Evolutionary conservation across 345 rosid species (phyloP).

Genomic region (Hypericum androsaemum): DNA sequence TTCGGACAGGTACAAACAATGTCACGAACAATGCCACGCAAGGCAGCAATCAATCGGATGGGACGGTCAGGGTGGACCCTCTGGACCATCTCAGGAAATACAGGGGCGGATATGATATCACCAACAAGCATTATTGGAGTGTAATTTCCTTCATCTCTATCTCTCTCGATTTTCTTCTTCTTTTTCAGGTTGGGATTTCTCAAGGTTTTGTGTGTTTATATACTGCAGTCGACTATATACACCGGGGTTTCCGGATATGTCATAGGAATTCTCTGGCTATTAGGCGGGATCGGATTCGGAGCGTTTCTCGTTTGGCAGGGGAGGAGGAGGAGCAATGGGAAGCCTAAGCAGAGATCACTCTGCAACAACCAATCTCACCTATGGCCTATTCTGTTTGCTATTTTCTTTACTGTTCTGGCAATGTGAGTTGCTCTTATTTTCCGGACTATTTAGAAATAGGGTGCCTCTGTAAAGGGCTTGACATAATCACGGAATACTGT

Average conservation of each 20-base stretch:
- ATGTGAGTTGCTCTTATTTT: conserved; percentile 29
- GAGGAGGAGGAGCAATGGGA: conserved; percentile 16
- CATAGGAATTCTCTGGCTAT: conserved; percentile 41
- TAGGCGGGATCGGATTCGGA: conserved; percentile 37
- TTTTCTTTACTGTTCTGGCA: conserved; percentile 38
- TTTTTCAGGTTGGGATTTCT: neutral
- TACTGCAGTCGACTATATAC: conserved; percentile 46
- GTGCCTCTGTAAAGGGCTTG: neutral
- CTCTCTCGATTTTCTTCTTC: conserved; percentile 4
- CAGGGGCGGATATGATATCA: conserved; percentile 59
- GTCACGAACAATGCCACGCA: conserved; percentile 18
- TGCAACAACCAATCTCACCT: conserved; percentile 25
- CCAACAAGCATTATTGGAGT: conserved; percentile 63
- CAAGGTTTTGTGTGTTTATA: neutral
- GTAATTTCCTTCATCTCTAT: conserved; percentile 23
- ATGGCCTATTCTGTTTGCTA: conserved; percentile 30
- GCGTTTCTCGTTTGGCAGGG: conserved; percentile 15
- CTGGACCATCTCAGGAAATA: conserved; percentile 37
- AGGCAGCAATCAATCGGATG: conserved; percentile 14
- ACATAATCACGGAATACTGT: neutral
- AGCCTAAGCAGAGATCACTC: conserved; percentile 19
- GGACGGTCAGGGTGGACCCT: conserved; percentile 51
- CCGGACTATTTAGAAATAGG: neutral
- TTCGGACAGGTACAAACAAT: conserved; percentile 16
- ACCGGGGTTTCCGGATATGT: conserved; percentile 53